These are phyloP conservation scores for Picea glauca DNA, from an alignment of 75 land plant species.

Conservation along the genomic window DNA sequence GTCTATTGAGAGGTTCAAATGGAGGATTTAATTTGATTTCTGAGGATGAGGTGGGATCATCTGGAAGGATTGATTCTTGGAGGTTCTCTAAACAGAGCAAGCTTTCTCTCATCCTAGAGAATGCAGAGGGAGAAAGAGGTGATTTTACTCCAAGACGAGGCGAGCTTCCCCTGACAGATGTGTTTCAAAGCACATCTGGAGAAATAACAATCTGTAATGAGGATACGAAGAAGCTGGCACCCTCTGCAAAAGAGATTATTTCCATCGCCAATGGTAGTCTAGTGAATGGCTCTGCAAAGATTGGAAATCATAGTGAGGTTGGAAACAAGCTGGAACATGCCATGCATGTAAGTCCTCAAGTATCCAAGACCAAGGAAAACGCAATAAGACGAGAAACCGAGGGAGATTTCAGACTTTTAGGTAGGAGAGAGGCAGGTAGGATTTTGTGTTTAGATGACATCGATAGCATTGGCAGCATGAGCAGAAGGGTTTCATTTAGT, in stretches of 20 bases:
- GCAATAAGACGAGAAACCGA: conserved; percentile 16
- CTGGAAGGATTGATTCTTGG: conserved; percentile 6
- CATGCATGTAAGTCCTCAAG: neutral
- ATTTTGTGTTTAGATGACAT: neutral
- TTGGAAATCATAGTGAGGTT: neutral
- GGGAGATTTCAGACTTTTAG: conserved; percentile 17
- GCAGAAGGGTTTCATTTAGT: conserved; percentile 31
- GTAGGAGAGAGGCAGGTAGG: conserved; percentile 8
- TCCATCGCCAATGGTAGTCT: neutral
- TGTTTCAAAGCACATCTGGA: neutral
- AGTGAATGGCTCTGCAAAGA: neutral
- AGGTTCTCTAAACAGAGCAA: conserved; percentile 5
- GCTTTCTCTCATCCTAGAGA: conserved; percentile 5
- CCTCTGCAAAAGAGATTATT: neutral
- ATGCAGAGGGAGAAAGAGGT: neutral
- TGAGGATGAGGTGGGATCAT: neutral
- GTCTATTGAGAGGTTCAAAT: neutral
- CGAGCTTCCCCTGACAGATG: neutral
- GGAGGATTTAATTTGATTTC: neutral
- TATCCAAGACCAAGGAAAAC: conserved; percentile 8
- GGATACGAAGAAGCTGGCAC: neutral
- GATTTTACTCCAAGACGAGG: neutral
- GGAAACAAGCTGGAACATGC: neutral
- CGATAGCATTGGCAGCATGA: conserved; percentile 16
- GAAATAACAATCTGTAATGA: neutral